Evolutionary conservation across 495 filamentous ascomycete species (phyloP).

Genomic region (Penicillium malachiteum): DNA sequence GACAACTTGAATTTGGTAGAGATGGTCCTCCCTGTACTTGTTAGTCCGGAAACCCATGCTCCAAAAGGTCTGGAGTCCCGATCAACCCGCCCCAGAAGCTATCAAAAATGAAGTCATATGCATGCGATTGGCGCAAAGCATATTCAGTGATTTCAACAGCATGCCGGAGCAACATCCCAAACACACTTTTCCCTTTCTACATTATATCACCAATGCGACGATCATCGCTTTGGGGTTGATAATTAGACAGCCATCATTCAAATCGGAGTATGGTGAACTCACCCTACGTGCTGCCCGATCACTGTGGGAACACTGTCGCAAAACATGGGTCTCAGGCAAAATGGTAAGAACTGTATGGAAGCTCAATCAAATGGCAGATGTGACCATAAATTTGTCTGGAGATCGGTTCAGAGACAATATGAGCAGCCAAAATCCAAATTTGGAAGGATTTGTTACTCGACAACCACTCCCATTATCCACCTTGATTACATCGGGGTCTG

Average conservation of each 20-base stretch:
- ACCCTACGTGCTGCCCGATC: conserved; percentile 18
- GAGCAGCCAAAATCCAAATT: background rate
- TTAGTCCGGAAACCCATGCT: conserved; percentile 27
- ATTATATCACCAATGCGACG: conserved; percentile 21
- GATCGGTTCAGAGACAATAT: background rate
- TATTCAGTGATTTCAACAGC: conserved; percentile 22
- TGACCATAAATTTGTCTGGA: background rate
- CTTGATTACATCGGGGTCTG: no score
- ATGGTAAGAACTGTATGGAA: conserved; percentile 23
- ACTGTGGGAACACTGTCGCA: conserved; percentile 22
- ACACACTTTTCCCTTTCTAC: conserved; percentile 28
- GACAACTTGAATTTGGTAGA: conserved; percentile 6
- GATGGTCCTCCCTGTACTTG: conserved; percentile 28
- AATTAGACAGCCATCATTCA: conserved; percentile 21
- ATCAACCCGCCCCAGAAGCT: conserved; percentile 4
- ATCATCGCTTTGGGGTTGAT: conserved; percentile 26
- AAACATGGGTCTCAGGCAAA: conserved; percentile 30
- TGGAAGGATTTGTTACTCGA: background rate
- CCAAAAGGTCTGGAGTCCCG: background rate
- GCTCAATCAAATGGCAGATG: conserved; percentile 24
- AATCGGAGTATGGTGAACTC: conserved; percentile 5
- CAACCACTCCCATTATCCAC: background rate
- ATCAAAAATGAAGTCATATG: conserved; percentile 25
- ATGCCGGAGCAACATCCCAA: conserved; percentile 24
- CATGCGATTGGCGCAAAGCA: conserved; percentile 18